A percentile compares a stretch with the other conserved stretches of the same genome.
Evolutionary conservation across 2,329 filamentous ascomycete genomes (phyloP).

Genomic region (Sclerotiophoma versabilis): DNA sequence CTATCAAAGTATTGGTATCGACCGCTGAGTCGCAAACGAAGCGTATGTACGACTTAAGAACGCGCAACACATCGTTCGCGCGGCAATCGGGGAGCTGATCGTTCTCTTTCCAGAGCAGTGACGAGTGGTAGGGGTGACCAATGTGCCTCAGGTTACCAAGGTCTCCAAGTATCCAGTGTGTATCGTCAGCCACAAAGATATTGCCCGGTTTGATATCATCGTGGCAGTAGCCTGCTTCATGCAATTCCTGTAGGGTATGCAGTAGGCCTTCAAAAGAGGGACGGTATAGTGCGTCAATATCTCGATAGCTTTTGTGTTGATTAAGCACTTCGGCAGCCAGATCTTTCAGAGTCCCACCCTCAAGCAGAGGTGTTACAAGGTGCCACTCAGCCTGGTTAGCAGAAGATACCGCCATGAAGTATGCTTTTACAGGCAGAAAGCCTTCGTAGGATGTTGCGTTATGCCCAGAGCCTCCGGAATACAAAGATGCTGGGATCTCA

Average conservation of each 20-base stretch:
- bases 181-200: constrained; percentile 35
- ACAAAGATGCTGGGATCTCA: constrained; percentile 37
- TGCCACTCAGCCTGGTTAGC: constrained; percentile 26
- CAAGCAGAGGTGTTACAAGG: constrained; percentile 28
- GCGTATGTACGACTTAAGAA: constrained; percentile 39
- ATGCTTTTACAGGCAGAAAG: constrained; percentile 28
- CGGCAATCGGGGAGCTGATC: constrained; percentile 35
- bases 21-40: constrained; percentile 26
- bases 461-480: constrained; percentile 21
- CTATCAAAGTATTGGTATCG: constrained; percentile 29
- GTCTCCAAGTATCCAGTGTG: constrained; percentile 45
- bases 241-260: constrained; percentile 30
- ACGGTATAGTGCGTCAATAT: constrained; percentile 39
- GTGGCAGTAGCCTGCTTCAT: constrained; percentile 45
- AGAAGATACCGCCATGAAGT: constrained; percentile 26
- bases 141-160: constrained; percentile 45
- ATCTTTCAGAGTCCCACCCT: constrained; percentile 19
- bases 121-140: constrained; percentile 38
- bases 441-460: constrained; percentile 9
- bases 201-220: constrained; percentile 49
- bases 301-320: constrained; percentile 1
- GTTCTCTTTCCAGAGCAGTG: constrained; percentile 33
- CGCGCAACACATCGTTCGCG: constrained; percentile 41
- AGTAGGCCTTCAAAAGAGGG: constrained; percentile 40
- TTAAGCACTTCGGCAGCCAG: constrained; percentile 17